Base-by-base conservation (phyloP, 345 rosid species). In the Salix udensis region DNA sequence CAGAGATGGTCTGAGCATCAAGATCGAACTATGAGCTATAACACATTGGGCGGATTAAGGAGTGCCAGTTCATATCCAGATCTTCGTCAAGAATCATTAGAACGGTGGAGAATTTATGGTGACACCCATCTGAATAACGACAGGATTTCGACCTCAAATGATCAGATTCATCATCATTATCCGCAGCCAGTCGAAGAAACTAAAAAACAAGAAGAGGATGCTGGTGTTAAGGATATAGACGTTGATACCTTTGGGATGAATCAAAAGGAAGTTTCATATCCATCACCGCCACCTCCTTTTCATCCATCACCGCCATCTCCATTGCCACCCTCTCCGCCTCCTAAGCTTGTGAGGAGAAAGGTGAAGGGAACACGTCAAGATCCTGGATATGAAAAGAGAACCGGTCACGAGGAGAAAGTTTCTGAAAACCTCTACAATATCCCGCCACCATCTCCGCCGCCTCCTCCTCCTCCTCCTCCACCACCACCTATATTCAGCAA, bases 61-160 rank as follows among this genome's bases (percentile, higher is more conserved):
- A 92, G 92, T 75, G 82, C 86, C 84, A 88, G 85, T 61, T 94
- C 98, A 7, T 71, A 94, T 77, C 97, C 97, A 67, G 97, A 94
- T 91, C 97, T 94, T 71, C 83, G 92, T 34, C 80, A 68, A 46
- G 89, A 87, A 65, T 77, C 88, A 5, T 67, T 78, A 70, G 85
- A 90, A 72, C 88, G 82, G 71, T 86, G 94, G 95, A 77, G 89
- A 70, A 91, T 86, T 71, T 81, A 87, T 73, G 98, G 92, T 68
- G 98, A 94, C 80, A 90, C 93, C 7, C 83, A 78, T 39, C 79
- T 94, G 24, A 74, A 82, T 70, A 65, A 67, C 67, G 72, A 80
- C 37, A 34, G 37, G 37, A 4, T 34, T 34, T 34, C 37, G 37
- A 34, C 37, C 37, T 74, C 80, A 21, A 82, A 82, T 75, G 78